Conservation (phyloP, 164 flowering plant species). For the Chloranthus sessilifolius region DNA sequence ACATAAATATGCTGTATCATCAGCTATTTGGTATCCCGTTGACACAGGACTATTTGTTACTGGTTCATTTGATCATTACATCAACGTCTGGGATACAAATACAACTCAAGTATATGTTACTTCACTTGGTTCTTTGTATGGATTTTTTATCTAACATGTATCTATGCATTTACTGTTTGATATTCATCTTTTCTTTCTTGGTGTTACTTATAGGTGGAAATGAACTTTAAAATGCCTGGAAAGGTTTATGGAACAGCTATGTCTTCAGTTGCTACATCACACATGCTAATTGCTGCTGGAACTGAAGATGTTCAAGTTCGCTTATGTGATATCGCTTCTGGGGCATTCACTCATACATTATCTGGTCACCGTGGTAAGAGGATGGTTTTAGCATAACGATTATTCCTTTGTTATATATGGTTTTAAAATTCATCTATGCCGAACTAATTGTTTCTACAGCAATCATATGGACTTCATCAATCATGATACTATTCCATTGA, state of each 20-base stretch:
- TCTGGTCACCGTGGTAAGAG: constrained; percentile 96
- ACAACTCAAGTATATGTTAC: constrained; percentile 45
- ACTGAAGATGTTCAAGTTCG: constrained; percentile 99
- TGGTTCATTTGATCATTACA: constrained; percentile 78
- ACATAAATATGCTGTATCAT: constrained; percentile 73
- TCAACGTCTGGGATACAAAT: constrained; percentile 97
- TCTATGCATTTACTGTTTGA: constrained; percentile 1
- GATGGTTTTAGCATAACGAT: constrained; percentile 1
- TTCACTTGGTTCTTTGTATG: neutral
- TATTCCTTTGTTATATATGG: too few relatives aligned
- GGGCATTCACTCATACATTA: constrained; percentile 91
- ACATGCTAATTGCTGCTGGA: constrained; percentile 95
- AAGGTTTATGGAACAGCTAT: constrained; percentile 86
- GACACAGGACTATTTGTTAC: constrained; percentile 92
- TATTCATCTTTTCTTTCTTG: neutral
- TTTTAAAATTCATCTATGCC: neutral
- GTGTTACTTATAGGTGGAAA: constrained; percentile 47
- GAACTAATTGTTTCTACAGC: too few relatives aligned
- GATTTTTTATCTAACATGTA: neutral
- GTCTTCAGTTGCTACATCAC: constrained; percentile 83
- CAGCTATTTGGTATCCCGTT: constrained; percentile 94
- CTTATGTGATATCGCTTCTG: constrained; percentile 92
- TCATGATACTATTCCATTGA: too few relatives aligned
- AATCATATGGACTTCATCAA: too few relatives aligned
- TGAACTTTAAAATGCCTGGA: constrained; percentile 94